A percentile compares a stretch with the other conserved stretches of the same genome.
Conservation (phyloP, 805 yeast species). For the Yarrowia sp. region DNA sequence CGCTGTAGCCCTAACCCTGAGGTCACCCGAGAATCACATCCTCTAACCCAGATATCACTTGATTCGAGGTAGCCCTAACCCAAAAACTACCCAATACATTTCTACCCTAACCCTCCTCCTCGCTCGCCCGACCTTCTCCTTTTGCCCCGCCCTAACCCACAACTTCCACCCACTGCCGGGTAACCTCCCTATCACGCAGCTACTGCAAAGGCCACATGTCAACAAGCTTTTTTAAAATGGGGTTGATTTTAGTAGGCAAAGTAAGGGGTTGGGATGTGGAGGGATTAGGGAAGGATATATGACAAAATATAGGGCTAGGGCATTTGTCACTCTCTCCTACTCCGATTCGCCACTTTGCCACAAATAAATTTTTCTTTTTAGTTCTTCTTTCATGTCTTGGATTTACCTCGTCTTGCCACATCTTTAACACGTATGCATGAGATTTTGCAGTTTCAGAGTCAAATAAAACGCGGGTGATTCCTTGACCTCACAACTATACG, state of each 20-base stretch:
- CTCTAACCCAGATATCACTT: no score
- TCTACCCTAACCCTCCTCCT: slow-evolving; percentile 1
- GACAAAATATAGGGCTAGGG: neutral
- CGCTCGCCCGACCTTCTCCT: neutral
- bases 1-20: neutral
- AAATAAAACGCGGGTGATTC: neutral
- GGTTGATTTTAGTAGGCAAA: neutral
- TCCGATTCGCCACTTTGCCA: no score
- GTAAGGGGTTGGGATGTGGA: neutral
- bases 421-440: slow-evolving; percentile 24
- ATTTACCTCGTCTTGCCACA: neutral
- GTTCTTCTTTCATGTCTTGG: no score
- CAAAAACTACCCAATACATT: neutral
- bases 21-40: neutral
- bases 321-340: no score
- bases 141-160: slow-evolving; percentile 1
- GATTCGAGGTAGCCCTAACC: neutral
- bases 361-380: no score
- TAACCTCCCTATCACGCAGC: neutral
- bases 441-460: slow-evolving; percentile 15
- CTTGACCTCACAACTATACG: neutral
- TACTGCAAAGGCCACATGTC: slow-evolving; percentile 3
- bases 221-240: neutral
- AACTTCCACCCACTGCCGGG: neutral
- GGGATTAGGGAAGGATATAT: neutral